These are phyloP conservation scores for Primulina huaijiensis DNA, from an alignment of 257 asterid species.

Conservation along the genomic window DNA sequence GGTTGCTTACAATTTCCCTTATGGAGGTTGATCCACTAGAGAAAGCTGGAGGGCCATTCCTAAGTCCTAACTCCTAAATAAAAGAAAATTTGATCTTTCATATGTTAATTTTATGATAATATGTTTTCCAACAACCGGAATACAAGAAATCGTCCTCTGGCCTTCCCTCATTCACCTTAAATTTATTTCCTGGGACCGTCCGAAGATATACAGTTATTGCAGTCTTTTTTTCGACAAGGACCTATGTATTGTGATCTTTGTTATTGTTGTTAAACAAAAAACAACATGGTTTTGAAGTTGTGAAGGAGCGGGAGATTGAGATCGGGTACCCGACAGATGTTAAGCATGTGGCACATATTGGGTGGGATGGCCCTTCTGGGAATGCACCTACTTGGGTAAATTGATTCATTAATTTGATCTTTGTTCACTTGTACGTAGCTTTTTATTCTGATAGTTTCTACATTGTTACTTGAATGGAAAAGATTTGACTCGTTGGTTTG, in stretches of 20 bases:
- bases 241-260: neutral
- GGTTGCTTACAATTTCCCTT: neutral
- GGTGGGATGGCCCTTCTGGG: conserved; percentile 17
- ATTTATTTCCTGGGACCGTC: too few species aligned
- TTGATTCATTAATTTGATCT: neutral
- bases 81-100: neutral
- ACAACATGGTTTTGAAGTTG: conserved; percentile 14
- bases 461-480: neutral
- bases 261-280: neutral
- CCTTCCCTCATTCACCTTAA: neutral
- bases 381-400: conserved; percentile 24
- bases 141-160: neutral
- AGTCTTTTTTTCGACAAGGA: neutral
- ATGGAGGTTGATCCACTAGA: neutral
- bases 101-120: too few species aligned
- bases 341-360: conserved; percentile 25
- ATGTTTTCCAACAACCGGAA: neutral
- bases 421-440: neutral
- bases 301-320: conserved; percentile 22
- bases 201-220: neutral
- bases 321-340: conserved; percentile 26
- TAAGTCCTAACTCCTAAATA: neutral
- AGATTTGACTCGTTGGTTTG: neutral
- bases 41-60: neutral
- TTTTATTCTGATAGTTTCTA: neutral